Conservation (phyloP, 2,329 filamentous ascomycete species). For the Drechslerella dactyloides region DNA sequence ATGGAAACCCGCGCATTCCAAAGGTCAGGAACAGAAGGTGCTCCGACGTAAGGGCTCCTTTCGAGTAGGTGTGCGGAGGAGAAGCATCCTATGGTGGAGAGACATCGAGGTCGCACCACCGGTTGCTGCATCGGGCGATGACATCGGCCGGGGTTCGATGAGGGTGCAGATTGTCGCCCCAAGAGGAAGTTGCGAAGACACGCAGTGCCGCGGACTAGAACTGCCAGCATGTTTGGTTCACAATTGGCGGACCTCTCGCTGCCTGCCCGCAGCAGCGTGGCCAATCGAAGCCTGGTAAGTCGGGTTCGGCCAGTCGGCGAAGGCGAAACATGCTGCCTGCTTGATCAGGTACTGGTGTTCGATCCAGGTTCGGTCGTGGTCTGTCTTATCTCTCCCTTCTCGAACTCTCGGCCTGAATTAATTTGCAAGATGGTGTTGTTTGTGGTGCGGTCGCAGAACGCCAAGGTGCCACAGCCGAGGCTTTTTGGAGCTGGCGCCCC, state of each 20-base stretch:
- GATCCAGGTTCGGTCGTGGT: background rate
- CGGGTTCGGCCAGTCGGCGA: conserved; percentile 15
- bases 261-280: conserved; percentile 21
- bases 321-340: conserved; percentile 27
- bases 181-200: conserved; percentile 26
- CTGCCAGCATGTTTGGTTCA: background rate
- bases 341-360: conserved; percentile 6
- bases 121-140: conserved; percentile 23
- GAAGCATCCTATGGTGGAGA: conserved; percentile 15
- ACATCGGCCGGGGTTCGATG: background rate
- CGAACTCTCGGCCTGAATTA: too few species aligned
- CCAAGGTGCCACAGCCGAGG: too few species aligned
- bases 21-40: conserved; percentile 29
- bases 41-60: background rate
- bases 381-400: too few species aligned
- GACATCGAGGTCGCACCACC: conserved; percentile 23
- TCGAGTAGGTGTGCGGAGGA: conserved; percentile 22
- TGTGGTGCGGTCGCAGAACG: too few species aligned
- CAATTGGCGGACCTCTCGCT: conserved; percentile 18
- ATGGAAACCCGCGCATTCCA: conserved; percentile 41
- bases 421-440: too few species aligned
- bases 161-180: conserved; percentile 42
- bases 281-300: conserved; percentile 15
- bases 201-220: background rate
- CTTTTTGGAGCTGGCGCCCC: too few species aligned